Evolutionary conservation across 768 basidiomycete genomes (phyloP).

Genomic region (Paxillus ammoniavirescens): DNA sequence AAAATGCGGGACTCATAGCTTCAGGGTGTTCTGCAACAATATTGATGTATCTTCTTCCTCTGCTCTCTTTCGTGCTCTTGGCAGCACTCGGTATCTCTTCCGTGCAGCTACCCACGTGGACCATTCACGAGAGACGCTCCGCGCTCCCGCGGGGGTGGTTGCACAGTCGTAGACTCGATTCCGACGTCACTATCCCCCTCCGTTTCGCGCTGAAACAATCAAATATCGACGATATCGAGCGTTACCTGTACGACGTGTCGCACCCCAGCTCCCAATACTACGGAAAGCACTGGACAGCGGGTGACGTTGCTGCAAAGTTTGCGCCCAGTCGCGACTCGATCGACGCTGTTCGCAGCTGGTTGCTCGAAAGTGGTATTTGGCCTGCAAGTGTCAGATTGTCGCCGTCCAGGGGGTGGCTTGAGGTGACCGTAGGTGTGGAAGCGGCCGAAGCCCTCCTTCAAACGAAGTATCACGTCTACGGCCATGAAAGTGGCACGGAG

Average conservation of each 20-base stretch:
- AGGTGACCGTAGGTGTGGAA: constrained; percentile 37
- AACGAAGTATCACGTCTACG: constrained; percentile 45
- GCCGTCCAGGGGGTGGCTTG: constrained; percentile 39
- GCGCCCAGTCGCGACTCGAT: constrained; percentile 43
- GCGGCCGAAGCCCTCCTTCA: constrained; percentile 42
- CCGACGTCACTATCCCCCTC: constrained; percentile 41
- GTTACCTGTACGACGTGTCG: constrained; percentile 45
- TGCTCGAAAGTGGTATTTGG: constrained; percentile 40
- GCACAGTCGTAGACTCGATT: constrained; percentile 32
- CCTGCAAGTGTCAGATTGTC: constrained; percentile 38
- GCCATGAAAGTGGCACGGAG: constrained; percentile 35
- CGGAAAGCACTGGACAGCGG: constrained; percentile 48
- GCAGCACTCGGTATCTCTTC: background rate
- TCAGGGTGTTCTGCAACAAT: background rate
- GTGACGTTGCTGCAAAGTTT: constrained; percentile 44
- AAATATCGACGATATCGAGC: constrained; percentile 45
- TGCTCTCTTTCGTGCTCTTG: background rate
- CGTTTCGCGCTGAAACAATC: constrained; percentile 48
- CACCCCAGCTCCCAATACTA: constrained; percentile 51
- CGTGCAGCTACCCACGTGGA: constrained; percentile 37
- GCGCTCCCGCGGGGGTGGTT: constrained; percentile 37
- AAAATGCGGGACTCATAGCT: background rate
- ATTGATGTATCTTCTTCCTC: background rate
- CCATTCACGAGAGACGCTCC: constrained; percentile 37
- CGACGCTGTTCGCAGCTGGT: constrained; percentile 42